Evolutionary conservation across 352 stramenopile species (phyloP), one percentile per base, ranked within the genome.

Genomic region (Phytophthora brassicae): DNA sequence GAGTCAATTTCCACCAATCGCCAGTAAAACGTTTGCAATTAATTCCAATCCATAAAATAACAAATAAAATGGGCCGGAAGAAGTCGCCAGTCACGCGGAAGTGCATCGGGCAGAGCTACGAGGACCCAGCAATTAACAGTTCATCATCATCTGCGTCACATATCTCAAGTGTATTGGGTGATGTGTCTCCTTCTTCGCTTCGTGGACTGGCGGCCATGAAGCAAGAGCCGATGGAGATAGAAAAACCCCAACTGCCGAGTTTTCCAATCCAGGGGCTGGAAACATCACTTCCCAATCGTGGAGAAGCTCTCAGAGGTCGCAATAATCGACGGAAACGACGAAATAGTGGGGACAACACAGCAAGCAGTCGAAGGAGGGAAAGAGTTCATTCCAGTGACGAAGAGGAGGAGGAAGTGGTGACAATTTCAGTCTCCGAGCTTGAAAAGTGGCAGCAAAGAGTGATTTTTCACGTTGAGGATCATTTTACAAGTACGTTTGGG

Each of bases 401-500:
- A 45, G 19, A 39, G 20, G 42, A 56, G 5, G 26, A 49, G 12
- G 4, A 44, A 8, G 57, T 75, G 39, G 54, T 86, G 22, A 86
- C 67, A 0, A 64, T 89, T 31, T 79, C 72, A 0, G 65, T 73
- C n/a, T 60, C 65, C n/a, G 78, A 89, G 47, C 78, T 92, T 8
- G 74, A 89, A 44, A 62, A 59, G 11, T 90, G 78, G 82, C 73
- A 89, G 63, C 70, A 86, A n/a, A 68, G 61, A 44, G 77, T 84
- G 29, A 67, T 79, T 54, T 59, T 79, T 47, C 75, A 86, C 47
- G 72, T 87, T 8, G 82, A 89, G 68, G 77, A 88, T 39, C 75
- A 89, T 56, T 89, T 84, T 55, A 70, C 78, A 0, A 89, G 82
- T 91, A 52, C 19, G 79, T 84, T 49, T 3, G 16, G 13, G n/a